Evolutionary conservation across 176 grass and related monocot genomes (phyloP).

Genomic region (Oryza glumipatula): DNA sequence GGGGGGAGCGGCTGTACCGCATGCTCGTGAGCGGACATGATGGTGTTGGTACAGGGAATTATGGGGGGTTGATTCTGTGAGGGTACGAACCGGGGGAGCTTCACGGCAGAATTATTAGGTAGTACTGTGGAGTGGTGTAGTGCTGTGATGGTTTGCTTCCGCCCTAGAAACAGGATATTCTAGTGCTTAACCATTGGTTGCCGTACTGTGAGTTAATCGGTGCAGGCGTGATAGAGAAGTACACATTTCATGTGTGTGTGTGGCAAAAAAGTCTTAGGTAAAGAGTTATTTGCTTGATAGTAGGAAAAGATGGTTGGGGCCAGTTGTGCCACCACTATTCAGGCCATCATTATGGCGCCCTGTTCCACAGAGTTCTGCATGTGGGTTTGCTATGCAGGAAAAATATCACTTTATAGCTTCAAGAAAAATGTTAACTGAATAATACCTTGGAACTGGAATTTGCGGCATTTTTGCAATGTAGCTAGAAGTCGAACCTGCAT

Average conservation of each 20-base stretch:
- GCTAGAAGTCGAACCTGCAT: not conserved
- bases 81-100: constrained; percentile 16
- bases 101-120: constrained; percentile 33
- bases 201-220: constrained; percentile 12
- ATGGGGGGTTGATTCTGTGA: constrained; percentile 35
- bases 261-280: not conserved
- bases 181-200: not conserved
- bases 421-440: constrained; percentile 26
- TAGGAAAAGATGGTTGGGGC: not conserved
- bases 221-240: not conserved
- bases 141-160: constrained; percentile 10
- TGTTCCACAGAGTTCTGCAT: constrained; percentile 23
- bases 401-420: constrained; percentile 18
- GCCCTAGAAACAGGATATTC: constrained; percentile 13
- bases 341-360: not conserved
- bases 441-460: not conserved
- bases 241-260: not conserved
- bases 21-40: not conserved
- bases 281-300: not conserved
- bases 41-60: constrained; percentile 18
- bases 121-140: not conserved
- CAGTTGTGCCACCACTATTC: not conserved
- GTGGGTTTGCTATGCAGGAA: not conserved
- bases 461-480: not conserved
- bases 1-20: not conserved